Base-by-base conservation (phyloP, 305 asterid genomes). In the Coffea humblotiana region DNA sequence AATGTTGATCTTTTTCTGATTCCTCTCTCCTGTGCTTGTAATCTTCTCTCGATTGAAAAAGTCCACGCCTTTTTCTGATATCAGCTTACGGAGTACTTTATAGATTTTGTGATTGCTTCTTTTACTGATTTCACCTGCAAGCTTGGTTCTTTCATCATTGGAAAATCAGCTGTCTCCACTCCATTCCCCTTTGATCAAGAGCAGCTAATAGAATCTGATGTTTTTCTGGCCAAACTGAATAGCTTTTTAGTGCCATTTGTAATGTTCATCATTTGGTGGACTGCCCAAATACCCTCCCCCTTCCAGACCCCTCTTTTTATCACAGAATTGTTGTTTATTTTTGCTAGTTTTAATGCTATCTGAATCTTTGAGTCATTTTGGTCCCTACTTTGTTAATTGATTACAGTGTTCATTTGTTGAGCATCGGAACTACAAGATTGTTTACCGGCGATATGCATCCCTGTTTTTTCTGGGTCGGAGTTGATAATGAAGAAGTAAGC, bases 401-500 rank as follows among this genome's bases (percentile, higher is more conserved):
- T 14, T 13, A 14, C 97, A 96, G 99, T 96, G 99, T 90, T 94
- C 99, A 8, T 92, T 96, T 72, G 97, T 96, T 74, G 97, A 96
- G 89, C 99, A 96, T 87, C 93, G 99, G 77, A 96, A 88, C 90
- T 96, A 96, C 92, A 94, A 96, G 88, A 86, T 94, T 77, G 92
- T 96, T 48, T 96, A 94, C 43, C 88, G 99, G 87, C 89, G 98
- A 74, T 96, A 96, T 74, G 99, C 99, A 10, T 94, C 99, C 0
- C 72, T 96, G 5, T 96, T 96, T 87, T 96, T 96, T 91, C 81
- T 96, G 87, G 87, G 97, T 96, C 84, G 99, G 99, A 82, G 99
- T 95, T 79, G 99, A 95, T 91, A 92, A 94, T 27, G 98, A 94
- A 85, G 99, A 95, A 87, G 99, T 94, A 88, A 89, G 97, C 85